Evolutionary conservation across 2,329 filamentous ascomycete species (phyloP), one percentile per base, ranked within the genome.

Genomic region (Lasiodiplodia sp.): DNA sequence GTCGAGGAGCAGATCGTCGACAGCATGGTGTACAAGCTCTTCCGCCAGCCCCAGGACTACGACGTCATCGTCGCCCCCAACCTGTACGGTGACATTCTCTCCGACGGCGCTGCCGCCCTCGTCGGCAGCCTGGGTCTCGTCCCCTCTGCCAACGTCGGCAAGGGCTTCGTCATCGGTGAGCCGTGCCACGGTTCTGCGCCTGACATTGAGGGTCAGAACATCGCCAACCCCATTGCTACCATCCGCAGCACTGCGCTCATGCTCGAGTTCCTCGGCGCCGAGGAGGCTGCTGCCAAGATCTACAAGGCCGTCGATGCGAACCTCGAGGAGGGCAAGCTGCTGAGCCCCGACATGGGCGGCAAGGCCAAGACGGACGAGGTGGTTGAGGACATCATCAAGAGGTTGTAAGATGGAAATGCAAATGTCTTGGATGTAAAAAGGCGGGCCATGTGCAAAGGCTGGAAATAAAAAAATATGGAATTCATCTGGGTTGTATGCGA

Each of bases 1-100:
- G 86, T 97, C 67, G 96, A 98, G 82, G 96, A 98, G 86, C 96
- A 99, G 85, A 99, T 99, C 74, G 95, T 99, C 71, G 96, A 99
- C 83, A 95, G 91, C 71, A 99, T 99, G 96, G 94, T 98, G 69
- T 98, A 98, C 89, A 98, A 98, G 86, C 91, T 99, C 68, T 98
- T 98, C 89, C 93, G 95, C 71, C 93, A 98, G 82, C 96, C 96
- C 53, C 87, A 91, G 77, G 91, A 91, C 77, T 99, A 98, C 88
- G 96, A 99, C 80, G 95, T 98, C 73, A 97, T 99, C 74, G 96
- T 99, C 57, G 96, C 95, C 10, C 96, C 95, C 65, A 98, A 98
- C 84, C 87, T 99, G 70, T 98, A 99, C 83, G 96, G 96, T 73
- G 96, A 99, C 81, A 96, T 99, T 73, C 86, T 99, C 49, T 97